A percentile compares a stretch with the other conserved stretches of the same genome.
Evolutionary conservation across 805 yeast genomes (phyloP).

Genomic region (Kockiozyma suomiensis): DNA sequence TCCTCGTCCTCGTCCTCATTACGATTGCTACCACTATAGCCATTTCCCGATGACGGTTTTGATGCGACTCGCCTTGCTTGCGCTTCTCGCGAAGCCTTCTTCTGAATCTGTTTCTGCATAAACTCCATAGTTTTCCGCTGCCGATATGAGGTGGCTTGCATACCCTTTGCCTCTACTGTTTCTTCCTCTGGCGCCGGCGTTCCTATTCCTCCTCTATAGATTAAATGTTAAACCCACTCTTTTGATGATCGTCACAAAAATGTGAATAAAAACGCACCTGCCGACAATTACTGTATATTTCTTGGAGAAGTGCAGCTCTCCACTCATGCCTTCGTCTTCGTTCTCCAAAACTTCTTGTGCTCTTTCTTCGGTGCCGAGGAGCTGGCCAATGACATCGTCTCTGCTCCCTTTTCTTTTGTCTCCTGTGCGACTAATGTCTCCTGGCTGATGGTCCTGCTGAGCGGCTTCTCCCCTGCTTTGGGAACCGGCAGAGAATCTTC

Average conservation of each 20-base stretch:
- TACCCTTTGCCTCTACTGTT: neutral
- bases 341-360: slow-evolving; percentile 5
- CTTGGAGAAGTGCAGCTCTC: slow-evolving; percentile 20
- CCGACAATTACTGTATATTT: slow-evolving; percentile 22
- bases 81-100: slow-evolving; percentile 6
- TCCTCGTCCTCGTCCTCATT: slow-evolving; percentile 14
- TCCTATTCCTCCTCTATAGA: slow-evolving; percentile 21
- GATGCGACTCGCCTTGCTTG: neutral
- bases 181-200: slow-evolving; percentile 12
- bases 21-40: neutral
- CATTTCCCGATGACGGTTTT: neutral
- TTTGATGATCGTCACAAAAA: neutral
- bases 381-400: slow-evolving; percentile 8
- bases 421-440: neutral
- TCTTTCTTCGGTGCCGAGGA: neutral
- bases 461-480: neutral
- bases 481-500: neutral
- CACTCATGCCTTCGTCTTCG: neutral
- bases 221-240: neutral
- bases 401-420: neutral
- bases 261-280: slow-evolving; percentile 13
- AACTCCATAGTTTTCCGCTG: slow-evolving; percentile 30
- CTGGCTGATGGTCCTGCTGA: neutral
- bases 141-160: slow-evolving; percentile 16
- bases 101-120: slow-evolving; percentile 27